These are phyloP conservation scores for Rhipidocladum racemiflorum DNA, from an alignment of 176 grass and related monocot species.

Conservation along the genomic window DNA sequence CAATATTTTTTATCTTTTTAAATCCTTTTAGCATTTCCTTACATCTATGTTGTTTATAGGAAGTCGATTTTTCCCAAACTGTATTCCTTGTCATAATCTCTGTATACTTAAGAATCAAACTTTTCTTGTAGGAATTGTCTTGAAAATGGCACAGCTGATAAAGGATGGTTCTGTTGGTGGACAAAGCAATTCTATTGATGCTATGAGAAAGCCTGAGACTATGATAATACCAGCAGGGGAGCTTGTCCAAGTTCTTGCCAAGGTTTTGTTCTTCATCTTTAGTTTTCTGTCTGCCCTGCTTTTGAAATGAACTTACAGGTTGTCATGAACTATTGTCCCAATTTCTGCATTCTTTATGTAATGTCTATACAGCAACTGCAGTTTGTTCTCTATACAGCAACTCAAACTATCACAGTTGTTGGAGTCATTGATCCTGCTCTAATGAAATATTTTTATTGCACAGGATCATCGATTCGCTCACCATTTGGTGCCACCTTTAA, in stretches of 20 bases:
- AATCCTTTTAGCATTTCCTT: neutral
- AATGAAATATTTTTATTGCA: too few relatives aligned
- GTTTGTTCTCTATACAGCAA: too few relatives aligned
- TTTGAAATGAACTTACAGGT: neutral
- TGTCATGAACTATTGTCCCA: neutral
- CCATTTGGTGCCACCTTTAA: too few relatives aligned
- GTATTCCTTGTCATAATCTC: neutral
- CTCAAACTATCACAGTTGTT: too few relatives aligned
- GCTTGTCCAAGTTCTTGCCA: too few relatives aligned
- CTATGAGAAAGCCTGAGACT: too few relatives aligned
- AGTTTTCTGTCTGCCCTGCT: neutral
- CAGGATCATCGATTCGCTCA: too few relatives aligned
- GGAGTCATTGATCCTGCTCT: too few relatives aligned
- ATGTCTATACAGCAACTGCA: too few relatives aligned
- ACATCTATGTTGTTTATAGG: neutral
- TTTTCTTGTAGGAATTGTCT: conserved; percentile 58
- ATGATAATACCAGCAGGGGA: too few relatives aligned
- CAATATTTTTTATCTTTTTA: too few relatives aligned
- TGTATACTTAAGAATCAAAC: conserved; percentile 28
- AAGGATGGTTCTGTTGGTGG: conserved; percentile 72
- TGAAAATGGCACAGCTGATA: conserved; percentile 88
- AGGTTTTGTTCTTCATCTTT: conserved; percentile 46
- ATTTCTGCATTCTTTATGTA: neutral
- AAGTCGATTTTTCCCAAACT: neutral
- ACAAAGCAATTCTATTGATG: conserved; percentile 52